These are phyloP conservation scores for Sanghuangporus baumii DNA, from an alignment of 1,284 basidiomycete species.

Conservation along the genomic window DNA sequence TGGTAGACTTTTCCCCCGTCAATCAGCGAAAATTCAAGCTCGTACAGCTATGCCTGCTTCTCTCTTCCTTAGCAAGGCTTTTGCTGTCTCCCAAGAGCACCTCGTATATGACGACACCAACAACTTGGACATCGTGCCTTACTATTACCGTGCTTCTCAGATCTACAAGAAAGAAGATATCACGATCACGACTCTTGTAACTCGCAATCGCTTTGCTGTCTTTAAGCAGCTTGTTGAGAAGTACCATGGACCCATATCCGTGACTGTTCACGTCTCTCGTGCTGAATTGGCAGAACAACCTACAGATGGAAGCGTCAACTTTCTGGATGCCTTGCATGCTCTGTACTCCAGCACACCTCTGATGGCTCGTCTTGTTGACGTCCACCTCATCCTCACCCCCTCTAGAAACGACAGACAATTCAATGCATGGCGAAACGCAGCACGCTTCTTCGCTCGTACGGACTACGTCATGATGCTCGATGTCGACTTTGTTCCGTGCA, in stretches of 20 bases:
- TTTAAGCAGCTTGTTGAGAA: constrained; percentile 63
- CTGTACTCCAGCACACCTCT: constrained; percentile 59
- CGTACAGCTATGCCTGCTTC: constrained; percentile 8
- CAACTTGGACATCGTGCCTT: constrained; percentile 72
- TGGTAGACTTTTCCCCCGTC: background rate
- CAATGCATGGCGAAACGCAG: constrained; percentile 83
- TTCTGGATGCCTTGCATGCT: constrained; percentile 55
- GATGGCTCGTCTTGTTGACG: constrained; percentile 70
- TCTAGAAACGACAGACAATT: constrained; percentile 67
- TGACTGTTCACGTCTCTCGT: constrained; percentile 62
- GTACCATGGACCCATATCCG: constrained; percentile 80
- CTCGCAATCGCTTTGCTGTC: constrained; percentile 70
- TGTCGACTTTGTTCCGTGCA: constrained; percentile 79
- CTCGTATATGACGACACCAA: constrained; percentile 17
- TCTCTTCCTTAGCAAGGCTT: constrained; percentile 17
- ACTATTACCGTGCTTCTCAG: constrained; percentile 63
- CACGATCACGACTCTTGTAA: constrained; percentile 80
- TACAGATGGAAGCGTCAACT: constrained; percentile 22
- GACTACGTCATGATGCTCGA: constrained; percentile 85
- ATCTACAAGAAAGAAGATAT: constrained; percentile 56
- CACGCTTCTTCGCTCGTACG: constrained; percentile 74
- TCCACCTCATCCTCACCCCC: constrained; percentile 81
- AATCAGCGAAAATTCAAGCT: background rate
- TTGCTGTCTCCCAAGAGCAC: constrained; percentile 14
- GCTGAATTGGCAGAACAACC: constrained; percentile 24